Evolutionary conservation across 2,329 filamentous ascomycete species (phyloP), one percentile per base, ranked within the genome.

Genomic region (Fusarium begoniae): DNA sequence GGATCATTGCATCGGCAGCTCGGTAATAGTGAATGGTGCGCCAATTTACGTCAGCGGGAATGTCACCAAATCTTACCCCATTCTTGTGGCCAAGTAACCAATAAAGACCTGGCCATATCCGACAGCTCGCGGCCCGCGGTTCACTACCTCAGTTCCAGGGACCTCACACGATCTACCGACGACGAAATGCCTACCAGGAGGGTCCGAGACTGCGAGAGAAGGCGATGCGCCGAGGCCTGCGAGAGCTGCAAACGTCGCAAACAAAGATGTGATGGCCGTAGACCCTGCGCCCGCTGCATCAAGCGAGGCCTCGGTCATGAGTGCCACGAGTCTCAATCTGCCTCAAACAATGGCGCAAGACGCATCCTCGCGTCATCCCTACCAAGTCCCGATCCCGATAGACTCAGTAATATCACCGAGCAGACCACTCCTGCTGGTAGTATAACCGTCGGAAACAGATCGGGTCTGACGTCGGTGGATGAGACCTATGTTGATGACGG

Each of bases 201-300:
- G 57, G 74, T 78, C 68, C 74, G 76, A 43, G 76, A 78, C 17
- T 43, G 63, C 40, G 76, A 78, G 18, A 70, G 76, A 51, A 75
- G 75, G 60, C 70, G 76, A 32, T 78, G 76, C 61, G 75, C 74
- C 48, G 75, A 76, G 32, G 76, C 76, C 11, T 78, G 76, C n/a
- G 74, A 78, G 20, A 78, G 59, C 44, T 78, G 76, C 63, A 78
- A 78, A 48, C 73, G 72, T 13, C 76, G 76, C 30, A 78, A 78
- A 28, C 76, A 78, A 10, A 73, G 76, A 57, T 78, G 76, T 40
- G 76, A 78, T 53, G 76, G 76, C 15, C 58, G 61, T 30, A 65
- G 76, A 8, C 76, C 76, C 11, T 78, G 76, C 43, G 67, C 76
- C 24, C 76, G 76, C 43, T 78, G 76, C 43, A 69, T 77, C 32